Evolutionary conservation across 225 moss, liverwort and hornwort species (phyloP).

Genomic region (Takakia lepidozioides): DNA sequence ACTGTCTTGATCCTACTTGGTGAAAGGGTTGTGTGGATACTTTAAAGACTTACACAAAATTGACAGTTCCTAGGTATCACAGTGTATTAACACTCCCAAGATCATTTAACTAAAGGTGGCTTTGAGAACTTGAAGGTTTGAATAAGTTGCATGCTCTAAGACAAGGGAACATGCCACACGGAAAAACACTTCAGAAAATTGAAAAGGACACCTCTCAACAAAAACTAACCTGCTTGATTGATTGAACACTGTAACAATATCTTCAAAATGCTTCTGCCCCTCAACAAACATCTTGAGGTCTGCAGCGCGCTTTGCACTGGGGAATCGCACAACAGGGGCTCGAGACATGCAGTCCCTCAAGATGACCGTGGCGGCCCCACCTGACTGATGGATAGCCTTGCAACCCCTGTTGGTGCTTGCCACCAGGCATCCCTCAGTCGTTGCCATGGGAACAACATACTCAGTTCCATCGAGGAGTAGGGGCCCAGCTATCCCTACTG

Average conservation of each 20-base stretch:
- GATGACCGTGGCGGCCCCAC: conserved; percentile 70
- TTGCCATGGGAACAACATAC: conserved; percentile 88
- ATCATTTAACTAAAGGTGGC: no score
- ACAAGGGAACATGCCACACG: no score
- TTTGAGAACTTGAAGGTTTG: no score
- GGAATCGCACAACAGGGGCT: conserved; percentile 90
- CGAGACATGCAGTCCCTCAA: conserved; percentile 84
- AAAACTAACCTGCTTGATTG: background rate
- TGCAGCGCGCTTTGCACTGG: conserved; percentile 56
- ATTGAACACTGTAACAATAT: conserved; percentile 67
- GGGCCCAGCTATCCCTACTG: conserved; percentile 88
- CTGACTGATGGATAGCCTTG: conserved; percentile 86
- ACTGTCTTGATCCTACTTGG: no score
- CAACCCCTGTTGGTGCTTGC: conserved; percentile 98
- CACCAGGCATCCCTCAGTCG: conserved; percentile 88
- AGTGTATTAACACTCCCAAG: no score
- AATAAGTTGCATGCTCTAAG: no score
- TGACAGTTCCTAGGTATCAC: no score
- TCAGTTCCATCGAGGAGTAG: conserved; percentile 70
- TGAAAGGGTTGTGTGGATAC: no score
- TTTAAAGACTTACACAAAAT: no score
- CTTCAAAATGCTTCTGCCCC: conserved; percentile 72
- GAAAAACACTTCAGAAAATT: no score
- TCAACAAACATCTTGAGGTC: conserved; percentile 87
- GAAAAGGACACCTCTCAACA: no score